Evolutionary conservation across 768 basidiomycete genomes (phyloP), one percentile per base, ranked within the genome.

Genomic region (Pisolithus tinctorius): DNA sequence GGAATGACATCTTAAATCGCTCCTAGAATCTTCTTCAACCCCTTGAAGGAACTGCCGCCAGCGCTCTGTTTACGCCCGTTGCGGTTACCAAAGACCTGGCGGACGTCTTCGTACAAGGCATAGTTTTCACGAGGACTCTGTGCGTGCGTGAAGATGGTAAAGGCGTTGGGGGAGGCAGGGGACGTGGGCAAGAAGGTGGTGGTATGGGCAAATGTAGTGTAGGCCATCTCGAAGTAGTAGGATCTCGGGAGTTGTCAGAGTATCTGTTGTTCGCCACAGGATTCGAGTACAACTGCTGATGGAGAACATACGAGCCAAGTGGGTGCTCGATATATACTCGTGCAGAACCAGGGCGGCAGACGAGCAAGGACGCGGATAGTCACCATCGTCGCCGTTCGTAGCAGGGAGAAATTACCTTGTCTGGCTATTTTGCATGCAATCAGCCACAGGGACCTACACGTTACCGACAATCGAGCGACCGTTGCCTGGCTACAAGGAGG

Each of bases 61-160:
- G 13, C 34, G n/a, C 45, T 37, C 51, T 55, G 49, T 43, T 55
- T 58, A 23, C 54, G 45, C 20, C 57, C 46, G 25, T 53, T 55
- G 49, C 20, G 44, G 23, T 45, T 48, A 16, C 47, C 51, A 29
- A 59, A 57, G 51, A 62, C 55, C 31, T 64, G 67, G 20, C 70
- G 66, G 49, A 75, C 61, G 55, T 73, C 70, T 44, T 69, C 65
- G 55, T 71, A 74, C 55, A 68, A 68, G 42, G 62, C 55, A 53
- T 73, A 68, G 4, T 66, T 61, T 42, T 74, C 70, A 38, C 74
- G 71, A 25, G 73, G 71, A 4, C 66, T 68, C 39, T 70, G 67
- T 23, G 67, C 56, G 17, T 61, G 58, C 46, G 67, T 62, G 55
- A 72, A 71, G 59, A 74, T 59, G 59, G 57, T 58, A 63, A 73